phyloP scores from a whole-genome alignment of 306 rosid species.

The Phaseolus lunatus region DNA sequence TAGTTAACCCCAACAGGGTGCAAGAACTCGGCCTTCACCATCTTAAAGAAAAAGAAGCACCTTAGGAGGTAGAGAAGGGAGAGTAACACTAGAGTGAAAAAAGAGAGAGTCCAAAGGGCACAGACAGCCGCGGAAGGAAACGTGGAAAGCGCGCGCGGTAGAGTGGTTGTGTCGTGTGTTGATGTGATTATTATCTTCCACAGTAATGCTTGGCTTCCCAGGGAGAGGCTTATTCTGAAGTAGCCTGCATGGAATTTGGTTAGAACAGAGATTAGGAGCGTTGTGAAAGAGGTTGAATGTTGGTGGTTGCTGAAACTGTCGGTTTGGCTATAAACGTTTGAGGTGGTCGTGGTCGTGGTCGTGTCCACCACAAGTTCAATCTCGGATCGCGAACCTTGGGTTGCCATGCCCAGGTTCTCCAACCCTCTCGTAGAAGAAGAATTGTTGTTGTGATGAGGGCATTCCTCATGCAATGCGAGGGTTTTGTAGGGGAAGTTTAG shows the following conservation, averaged over 20 bases:
- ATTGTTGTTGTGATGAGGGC: background rate
- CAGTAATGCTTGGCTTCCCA: slow-evolving; percentile 65
- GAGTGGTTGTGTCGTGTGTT: slow-evolving; percentile 27
- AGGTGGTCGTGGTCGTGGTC: too few relatives aligned
- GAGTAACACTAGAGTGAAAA: slow-evolving; percentile 46
- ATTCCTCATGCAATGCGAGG: slow-evolving; percentile 31
- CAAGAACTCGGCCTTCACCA: slow-evolving; percentile 67
- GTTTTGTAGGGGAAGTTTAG: slow-evolving; percentile 26
- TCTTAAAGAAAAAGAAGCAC: slow-evolving; percentile 58
- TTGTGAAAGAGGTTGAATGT: slow-evolving; percentile 16
- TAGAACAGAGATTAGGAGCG: slow-evolving; percentile 45
- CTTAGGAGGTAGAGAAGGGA: slow-evolving; percentile 61
- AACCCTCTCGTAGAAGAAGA: background rate
- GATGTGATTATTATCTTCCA: slow-evolving; percentile 55
- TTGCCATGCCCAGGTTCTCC: slow-evolving; percentile 25
- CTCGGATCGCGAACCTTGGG: slow-evolving; percentile 26
- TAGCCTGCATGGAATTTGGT: slow-evolving; percentile 69
- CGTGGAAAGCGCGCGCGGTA: slow-evolving; percentile 27
- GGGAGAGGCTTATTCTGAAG: slow-evolving; percentile 70
- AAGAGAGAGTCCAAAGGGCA: slow-evolving; percentile 55
- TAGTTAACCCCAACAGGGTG: slow-evolving; percentile 71
- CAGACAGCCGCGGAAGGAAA: slow-evolving; percentile 48
- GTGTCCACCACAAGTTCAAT: slow-evolving; percentile 48
- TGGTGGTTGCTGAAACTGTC: background rate
- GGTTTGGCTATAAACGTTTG: background rate